Base-by-base conservation (phyloP, 2,329 filamentous ascomycete genomes). In the Aspergillus proliferans region DNA sequence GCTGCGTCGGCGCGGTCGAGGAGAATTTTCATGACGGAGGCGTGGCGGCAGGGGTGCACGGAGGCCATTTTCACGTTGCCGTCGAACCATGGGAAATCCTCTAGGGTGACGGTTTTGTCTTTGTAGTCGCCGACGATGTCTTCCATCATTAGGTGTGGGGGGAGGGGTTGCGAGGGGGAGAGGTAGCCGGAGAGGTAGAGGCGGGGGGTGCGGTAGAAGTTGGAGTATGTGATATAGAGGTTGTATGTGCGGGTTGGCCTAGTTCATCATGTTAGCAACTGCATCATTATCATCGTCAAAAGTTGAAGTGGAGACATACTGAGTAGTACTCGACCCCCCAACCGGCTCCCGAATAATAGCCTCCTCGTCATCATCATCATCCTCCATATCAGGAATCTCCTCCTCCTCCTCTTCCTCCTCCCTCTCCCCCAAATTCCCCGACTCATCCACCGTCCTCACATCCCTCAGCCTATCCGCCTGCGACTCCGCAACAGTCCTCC, bases 321-420 rank as follows among this genome's bases (percentile, higher is more conserved):
- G 76, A 52, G 76, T 76, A 3, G 75, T 74, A n/a, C 72, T 73
- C 15, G 69, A 70, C 47, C 62, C 59, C 26, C 72, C 73, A 46
- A 68, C 70, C 8, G 82, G 77, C 59, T 95, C 90, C 10, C 87
- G 80, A 62, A 97, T 97, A 65, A 98, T 97, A 41, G 93, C 93
- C 71, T 97, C 91, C 53, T 94, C 91, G 51, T 87, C 85, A 57
- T 97, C 87, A 53, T 89, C 92, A 49, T 97, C 92, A 55, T 97
- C 93, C 65, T 97, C 93, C 90, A 97, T 97, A 65, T 97, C 92
- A 0, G 91, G 92, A 53, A 97, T 96, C 62, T 96, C 92, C 62
- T 96, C 92, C 41, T 85, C 82, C 41, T 85, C 82, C 4, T 74
- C 64, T 40, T 65, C 75, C 28, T 82, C 79, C 45, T 84, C 84